These are phyloP conservation scores for Hysterangium stoloniferum DNA, from an alignment of 768 basidiomycete species.

Conservation along the genomic window DNA sequence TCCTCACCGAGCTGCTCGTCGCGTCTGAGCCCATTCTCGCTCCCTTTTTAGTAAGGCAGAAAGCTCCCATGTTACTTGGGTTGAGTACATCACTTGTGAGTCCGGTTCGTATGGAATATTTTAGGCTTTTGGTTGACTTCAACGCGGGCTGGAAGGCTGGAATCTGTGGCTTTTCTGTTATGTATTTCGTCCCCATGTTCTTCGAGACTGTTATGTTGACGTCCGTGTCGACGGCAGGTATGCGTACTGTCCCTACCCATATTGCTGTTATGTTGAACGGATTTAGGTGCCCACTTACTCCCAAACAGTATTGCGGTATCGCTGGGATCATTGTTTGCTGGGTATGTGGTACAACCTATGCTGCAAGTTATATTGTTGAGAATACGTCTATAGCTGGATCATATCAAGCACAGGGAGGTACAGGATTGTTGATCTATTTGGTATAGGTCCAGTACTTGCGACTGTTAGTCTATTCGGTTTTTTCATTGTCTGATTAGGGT, in stretches of 20 bases:
- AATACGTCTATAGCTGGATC: constrained; percentile 32
- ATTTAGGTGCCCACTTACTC: constrained; percentile 47
- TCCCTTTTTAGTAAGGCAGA: constrained; percentile 53
- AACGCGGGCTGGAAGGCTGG: too few species aligned
- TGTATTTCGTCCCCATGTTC: constrained; percentile 78
- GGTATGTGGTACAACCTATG: constrained; percentile 21
- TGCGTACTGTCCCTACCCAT: constrained; percentile 14
- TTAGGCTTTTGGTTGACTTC: too few species aligned
- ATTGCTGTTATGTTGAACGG: constrained; percentile 3
- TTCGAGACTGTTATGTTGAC: constrained; percentile 73
- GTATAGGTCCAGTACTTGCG: constrained; percentile 53
- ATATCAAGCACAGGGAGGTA: constrained; percentile 61
- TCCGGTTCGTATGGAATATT: background rate
- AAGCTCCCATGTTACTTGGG: constrained; percentile 65
- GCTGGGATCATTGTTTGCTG: constrained; percentile 57
- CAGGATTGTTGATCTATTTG: constrained; percentile 53
- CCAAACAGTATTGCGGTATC: constrained; percentile 58
- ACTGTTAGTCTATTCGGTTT: constrained; percentile 36
- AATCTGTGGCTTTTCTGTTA: constrained; percentile 66
- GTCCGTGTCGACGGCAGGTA: constrained; percentile 58
- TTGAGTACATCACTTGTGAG: constrained; percentile 52
- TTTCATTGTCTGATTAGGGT: constrained; percentile 22
- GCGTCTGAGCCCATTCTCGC: constrained; percentile 69
- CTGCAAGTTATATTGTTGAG: background rate
- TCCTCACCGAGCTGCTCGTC: constrained; percentile 54